Base-by-base conservation (phyloP, 306 rosid genomes). In the Sphenostylis stenocarpa region DNA sequence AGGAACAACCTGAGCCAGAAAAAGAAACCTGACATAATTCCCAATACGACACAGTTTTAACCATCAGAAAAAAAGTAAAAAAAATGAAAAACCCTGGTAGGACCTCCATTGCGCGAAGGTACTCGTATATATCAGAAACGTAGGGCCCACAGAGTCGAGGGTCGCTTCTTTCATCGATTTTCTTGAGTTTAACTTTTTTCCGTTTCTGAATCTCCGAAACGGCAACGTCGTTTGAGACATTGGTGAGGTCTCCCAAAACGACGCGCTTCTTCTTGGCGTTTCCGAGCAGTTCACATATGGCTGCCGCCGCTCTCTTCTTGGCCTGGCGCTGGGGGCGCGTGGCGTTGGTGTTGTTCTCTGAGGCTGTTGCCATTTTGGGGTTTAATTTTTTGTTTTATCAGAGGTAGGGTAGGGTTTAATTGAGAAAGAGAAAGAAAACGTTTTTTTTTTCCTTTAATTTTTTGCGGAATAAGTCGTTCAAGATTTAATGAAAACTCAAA, bases 51-150 rank as follows among this genome's bases (percentile, higher is more conserved):
- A 28, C 23, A 4, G 48, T 62, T 38, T 47, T 1, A 23, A 31
- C 0, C 0, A 21, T 19, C 15, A 1, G 43, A 70, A 70, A 20
- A 39, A 9, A 14, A n/a, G n/a, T n/a, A n/a, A n/a, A 10, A 39
- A 39, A 10, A 2, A 9, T 0, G 15, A 39, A 10, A 7, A 83
- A 74, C 76, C 75, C 68, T 80, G 57, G 45, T 11, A 39, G 6
- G n/a, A 95, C 98, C 97, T 92, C 98, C 73, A 90, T 31, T 2
- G n/a, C 31, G 23, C 87, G 93, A 67, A 92, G 96, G 72, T 95
- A 92, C 1, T 84, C 85, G 64, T 86, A 87, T 48, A 95, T 87
- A 45, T 92, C 98, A 6, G 92, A 84, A 17, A 77, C 88, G 31
- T 95, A 92, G 6, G 97, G 84, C 20, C 9, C 82, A 24, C 89